Evolutionary conservation across 176 grass and related monocot genomes (phyloP), one percentile per base, ranked within the genome.

Genomic region (Aegilops longissima): DNA sequence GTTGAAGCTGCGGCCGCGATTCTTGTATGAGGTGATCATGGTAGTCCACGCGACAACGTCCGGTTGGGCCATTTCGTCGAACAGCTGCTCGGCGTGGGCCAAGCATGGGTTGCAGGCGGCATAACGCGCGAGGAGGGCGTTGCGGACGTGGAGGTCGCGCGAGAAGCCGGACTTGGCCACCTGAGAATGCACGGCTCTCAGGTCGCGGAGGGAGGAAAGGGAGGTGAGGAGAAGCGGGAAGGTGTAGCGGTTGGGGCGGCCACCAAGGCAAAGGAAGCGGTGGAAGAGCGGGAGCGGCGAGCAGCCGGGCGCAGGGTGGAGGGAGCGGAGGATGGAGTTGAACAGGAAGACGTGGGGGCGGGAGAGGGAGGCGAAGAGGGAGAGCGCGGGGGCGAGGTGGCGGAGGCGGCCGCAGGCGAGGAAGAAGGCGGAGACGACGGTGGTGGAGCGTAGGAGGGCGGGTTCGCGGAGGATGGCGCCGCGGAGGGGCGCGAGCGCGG

Each of bases 211-310:
- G 14, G 89, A 92, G 76, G 88, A 81, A 14, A 95, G 64, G 31
- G 81, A 84, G 69, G 78, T 80, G 90, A 92, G 90, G 30, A 92
- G 89, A 38, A 84, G 68, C 23, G 90, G 86, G 90, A 91, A 87
- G 66, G 88, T 92, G 90, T 89, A 95, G 80, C 86, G 61, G 71
- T 95, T 95, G 86, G 93, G 90, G 61, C 86, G 71, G 83, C 76
- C 80, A 86, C 88, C 89, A 59, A 88, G 82, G 84, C 86, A 33
- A 77, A 95, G 66, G 77, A 92, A 72, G 77, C 52, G 90, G 59
- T 83, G 87, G 80, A 90, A 86, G 39, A 92, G 86, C 76, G 82
- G 84, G 77, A 95, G 88, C 49, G 90, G 90, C 56, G 83, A 70
- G 91, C 54, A 74, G 42, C 21, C 61, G 7, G 67, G 47, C 20